phyloP scores from a whole-genome alignment of 306 rosid species.

The Quercus rubra region DNA sequence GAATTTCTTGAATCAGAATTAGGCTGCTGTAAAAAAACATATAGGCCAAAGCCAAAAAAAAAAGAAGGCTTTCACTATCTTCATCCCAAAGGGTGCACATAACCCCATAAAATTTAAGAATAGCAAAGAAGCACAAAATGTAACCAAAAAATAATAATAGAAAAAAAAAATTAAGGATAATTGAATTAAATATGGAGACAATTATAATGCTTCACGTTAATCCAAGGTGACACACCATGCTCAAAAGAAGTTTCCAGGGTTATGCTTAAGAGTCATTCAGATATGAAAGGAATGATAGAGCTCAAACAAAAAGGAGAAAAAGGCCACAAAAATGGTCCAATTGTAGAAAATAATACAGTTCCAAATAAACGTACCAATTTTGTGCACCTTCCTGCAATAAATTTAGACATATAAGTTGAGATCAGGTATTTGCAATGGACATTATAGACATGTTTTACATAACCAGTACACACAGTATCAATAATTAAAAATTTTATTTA shows the following conservation, averaged over 20 bases:
- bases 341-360: constrained; percentile 58
- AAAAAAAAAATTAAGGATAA: constrained; percentile 11
- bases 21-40: constrained; percentile 34
- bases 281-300: constrained; percentile 44
- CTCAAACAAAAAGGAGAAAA: constrained; percentile 54
- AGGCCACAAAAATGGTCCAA: constrained; percentile 43
- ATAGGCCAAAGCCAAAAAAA: constrained; percentile 20
- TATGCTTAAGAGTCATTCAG: constrained; percentile 37
- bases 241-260: constrained; percentile 25
- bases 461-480: constrained; percentile 13
- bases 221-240: constrained; percentile 45
- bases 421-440: constrained; percentile 19
- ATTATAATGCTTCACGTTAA: constrained; percentile 29
- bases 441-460: background rate
- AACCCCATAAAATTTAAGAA: constrained; percentile 40
- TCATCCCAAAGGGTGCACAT: constrained; percentile 39
- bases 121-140: constrained; percentile 34
- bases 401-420: constrained; percentile 48
- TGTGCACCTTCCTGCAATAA: constrained; percentile 69
- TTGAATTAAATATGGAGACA: constrained; percentile 32
- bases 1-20: constrained; percentile 43
- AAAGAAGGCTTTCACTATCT: constrained; percentile 47
- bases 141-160: background rate
- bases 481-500: background rate
- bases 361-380: constrained; percentile 60